Conservation (phyloP, 208 protist genomes). For the Wallacemonas collosoma region DNA sequence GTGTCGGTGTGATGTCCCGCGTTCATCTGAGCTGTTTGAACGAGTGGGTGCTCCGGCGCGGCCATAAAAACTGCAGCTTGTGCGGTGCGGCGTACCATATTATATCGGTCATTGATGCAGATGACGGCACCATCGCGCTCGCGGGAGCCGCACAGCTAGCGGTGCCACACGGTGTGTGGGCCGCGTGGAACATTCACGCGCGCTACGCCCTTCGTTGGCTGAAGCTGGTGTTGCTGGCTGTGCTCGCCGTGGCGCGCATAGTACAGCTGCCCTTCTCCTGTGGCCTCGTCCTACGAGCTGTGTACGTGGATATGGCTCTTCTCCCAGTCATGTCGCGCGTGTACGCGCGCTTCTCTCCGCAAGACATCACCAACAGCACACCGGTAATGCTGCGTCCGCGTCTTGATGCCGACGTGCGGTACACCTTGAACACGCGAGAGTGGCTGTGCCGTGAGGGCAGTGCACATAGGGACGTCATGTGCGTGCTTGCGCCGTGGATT, state of each 20-base stretch:
- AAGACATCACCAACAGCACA: background rate
- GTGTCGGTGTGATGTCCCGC: background rate
- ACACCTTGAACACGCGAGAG: background rate
- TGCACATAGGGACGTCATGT: background rate
- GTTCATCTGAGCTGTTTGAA: constrained; percentile 12
- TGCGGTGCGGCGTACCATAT: constrained; percentile 15
- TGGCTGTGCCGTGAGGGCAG: background rate
- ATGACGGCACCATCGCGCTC: background rate
- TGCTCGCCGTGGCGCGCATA: background rate
- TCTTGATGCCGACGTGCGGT: background rate
- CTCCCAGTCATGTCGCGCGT: background rate
- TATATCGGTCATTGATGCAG: background rate
- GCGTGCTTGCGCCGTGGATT: background rate
- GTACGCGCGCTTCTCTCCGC: background rate
- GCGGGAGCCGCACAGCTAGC: background rate
- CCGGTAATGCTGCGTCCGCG: background rate
- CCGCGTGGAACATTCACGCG: background rate
- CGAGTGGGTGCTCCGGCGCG: constrained; percentile 3
- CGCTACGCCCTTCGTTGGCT: background rate
- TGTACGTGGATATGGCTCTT: background rate
- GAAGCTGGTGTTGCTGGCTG: background rate
- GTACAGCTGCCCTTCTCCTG: background rate
- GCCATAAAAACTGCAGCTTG: constrained; percentile 12
- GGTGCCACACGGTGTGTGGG: background rate
- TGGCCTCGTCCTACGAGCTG: background rate